Evolutionary conservation across 805 yeast genomes (phyloP).

Genomic region (Teunomyces pallodes): DNA sequence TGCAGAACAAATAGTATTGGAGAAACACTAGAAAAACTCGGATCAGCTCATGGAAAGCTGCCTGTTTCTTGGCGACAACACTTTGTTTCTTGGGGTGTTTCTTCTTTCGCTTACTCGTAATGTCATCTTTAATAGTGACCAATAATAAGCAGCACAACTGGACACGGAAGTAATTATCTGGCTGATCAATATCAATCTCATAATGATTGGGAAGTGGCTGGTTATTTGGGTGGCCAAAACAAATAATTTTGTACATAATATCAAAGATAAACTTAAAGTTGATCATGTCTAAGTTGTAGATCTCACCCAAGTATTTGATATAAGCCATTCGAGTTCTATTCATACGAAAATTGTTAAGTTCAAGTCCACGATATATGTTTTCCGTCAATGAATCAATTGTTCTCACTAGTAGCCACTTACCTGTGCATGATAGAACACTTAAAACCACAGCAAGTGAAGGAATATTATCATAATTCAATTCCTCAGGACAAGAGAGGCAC

Average conservation of each 20-base stretch:
- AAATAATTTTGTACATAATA: slow-evolving; percentile 53
- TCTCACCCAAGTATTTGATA: slow-evolving; percentile 56
- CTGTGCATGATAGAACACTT: slow-evolving; percentile 45
- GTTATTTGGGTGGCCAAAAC: slow-evolving; percentile 63
- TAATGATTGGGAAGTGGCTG: slow-evolving; percentile 51
- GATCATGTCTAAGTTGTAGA: slow-evolving; percentile 50
- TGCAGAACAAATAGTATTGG: slow-evolving; percentile 68
- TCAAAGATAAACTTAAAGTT: slow-evolving; percentile 47
- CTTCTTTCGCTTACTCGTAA: slow-evolving; percentile 5
- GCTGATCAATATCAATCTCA: slow-evolving; percentile 51
- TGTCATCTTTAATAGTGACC: slow-evolving; percentile 13
- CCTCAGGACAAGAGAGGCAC: slow-evolving; percentile 59
- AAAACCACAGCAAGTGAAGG: slow-evolving; percentile 24
- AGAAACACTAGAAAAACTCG: slow-evolving; percentile 52
- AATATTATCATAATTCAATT: slow-evolving; percentile 57
- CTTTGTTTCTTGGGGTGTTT: slow-evolving; percentile 3
- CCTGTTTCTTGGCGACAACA: not conserved
- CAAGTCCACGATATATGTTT: slow-evolving; percentile 62
- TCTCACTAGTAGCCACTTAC: slow-evolving; percentile 39
- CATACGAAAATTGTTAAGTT: slow-evolving; percentile 54
- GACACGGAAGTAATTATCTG: slow-evolving; percentile 70
- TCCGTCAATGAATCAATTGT: slow-evolving; percentile 67
- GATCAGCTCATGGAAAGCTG: slow-evolving; percentile 7
- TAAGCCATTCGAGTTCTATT: slow-evolving; percentile 64
- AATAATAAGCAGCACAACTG: slow-evolving; percentile 44